Evolutionary conservation across 192 early-diverging fungal genomes (phyloP), one percentile per base, ranked within the genome.

Genomic region (Podila epicladia): DNA sequence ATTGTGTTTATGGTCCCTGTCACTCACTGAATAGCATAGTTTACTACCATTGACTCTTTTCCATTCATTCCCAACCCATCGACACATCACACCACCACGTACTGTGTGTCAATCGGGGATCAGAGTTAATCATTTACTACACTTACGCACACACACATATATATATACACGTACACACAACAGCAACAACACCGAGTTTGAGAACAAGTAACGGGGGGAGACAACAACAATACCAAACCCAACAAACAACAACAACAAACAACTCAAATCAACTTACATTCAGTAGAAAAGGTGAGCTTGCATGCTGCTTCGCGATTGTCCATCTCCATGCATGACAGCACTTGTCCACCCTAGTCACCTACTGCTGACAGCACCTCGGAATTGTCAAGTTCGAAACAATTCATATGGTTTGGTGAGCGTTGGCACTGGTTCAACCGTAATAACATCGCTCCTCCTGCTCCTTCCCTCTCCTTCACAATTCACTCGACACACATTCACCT

Each of bases 111-210:
- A 71, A 51, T 58, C 3, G 33, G 33, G 33, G 35, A 0, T 5
- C 35, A 37, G 35, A 62, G 45, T 59, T 49, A 37, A 35, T 45
- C n/a, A 13, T 9, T 38, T 48, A 64, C 61, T 63, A 32, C 33
- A 72, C 59, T 24, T 20, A 58, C 67, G 38, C 28, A 55, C 60
- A 62, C 61, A 62, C 37, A 63, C 28, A 33, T 26, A 62, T 49
- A 67, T 59, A 58, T 32, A 61, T 22, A 73, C 45, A 64, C 38
- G 58, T 45, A 72, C 63, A 33, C 55, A 49, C 53, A 58, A 37
- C 35, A 37, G 29, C 29, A 29, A 3, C 35, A 37, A 3, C 38
- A 45, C 13, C 41, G 13, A 45, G 41, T 45, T 45, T 45, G 41
- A 37, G 35, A 37, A 37, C 35, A 37, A 37, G 9, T 17, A 45